Conservation (phyloP, 768 basidiomycete genomes). For the Rossbeevera mucosa region DNA sequence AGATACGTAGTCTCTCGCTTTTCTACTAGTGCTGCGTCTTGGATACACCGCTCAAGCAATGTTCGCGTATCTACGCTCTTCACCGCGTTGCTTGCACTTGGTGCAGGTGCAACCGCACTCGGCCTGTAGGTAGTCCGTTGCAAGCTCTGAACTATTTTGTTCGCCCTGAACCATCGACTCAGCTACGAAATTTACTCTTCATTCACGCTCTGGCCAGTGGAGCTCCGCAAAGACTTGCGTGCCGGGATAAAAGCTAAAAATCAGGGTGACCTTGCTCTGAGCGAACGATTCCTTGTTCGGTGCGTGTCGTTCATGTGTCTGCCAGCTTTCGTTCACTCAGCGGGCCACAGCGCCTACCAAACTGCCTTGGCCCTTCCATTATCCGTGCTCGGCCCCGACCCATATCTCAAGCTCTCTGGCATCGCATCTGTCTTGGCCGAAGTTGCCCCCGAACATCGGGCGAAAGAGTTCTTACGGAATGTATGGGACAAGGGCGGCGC, state of each 20-base stretch:
- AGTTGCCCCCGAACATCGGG: conserved; percentile 33
- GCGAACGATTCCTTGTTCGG: conserved; percentile 52
- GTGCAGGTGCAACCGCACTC: conserved; percentile 38
- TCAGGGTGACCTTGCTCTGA: conserved; percentile 48
- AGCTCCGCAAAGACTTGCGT: conserved; percentile 60
- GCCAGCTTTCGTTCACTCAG: neutral
- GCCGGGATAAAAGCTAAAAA: conserved; percentile 60
- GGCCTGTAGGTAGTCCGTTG: conserved; percentile 37
- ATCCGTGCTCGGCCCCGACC: conserved; percentile 36
- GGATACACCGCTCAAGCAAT: conserved; percentile 11
- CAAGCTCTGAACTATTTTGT: neutral
- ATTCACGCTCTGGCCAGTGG: conserved; percentile 63
- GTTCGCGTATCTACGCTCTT: conserved; percentile 40
- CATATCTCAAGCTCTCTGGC: conserved; percentile 64
- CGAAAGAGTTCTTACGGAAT: conserved; percentile 22
- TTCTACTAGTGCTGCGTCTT: conserved; percentile 1
- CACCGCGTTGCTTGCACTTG: conserved; percentile 33
- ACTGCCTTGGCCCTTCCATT: conserved; percentile 44
- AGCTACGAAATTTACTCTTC: conserved; percentile 55
- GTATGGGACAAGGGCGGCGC: conserved; percentile 19
- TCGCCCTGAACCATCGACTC: neutral
- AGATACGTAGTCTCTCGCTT: conserved; percentile 4
- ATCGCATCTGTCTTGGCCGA: conserved; percentile 60
- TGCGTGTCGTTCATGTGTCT: conserved; percentile 27
- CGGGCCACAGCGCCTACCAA: conserved; percentile 46